phyloP scores from a whole-genome alignment of 2,329 filamentous ascomycete genomes.

The Epichloe hybrida region DNA sequence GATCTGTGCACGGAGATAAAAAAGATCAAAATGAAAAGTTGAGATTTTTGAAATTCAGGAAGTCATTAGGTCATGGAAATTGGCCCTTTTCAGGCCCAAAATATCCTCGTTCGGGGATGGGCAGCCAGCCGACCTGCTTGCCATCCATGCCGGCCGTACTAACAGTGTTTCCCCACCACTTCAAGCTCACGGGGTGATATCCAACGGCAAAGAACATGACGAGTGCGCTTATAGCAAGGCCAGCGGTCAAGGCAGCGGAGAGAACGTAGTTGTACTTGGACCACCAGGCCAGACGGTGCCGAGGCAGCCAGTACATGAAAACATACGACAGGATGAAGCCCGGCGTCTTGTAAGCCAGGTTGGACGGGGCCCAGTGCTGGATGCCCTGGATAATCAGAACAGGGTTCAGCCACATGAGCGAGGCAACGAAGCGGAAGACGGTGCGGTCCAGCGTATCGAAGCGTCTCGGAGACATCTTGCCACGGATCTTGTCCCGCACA shows the following conservation, averaged over 20 bases:
- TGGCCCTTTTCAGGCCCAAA: conserved; percentile 15
- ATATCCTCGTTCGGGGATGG: conserved; percentile 13
- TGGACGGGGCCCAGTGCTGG: conserved; percentile 29
- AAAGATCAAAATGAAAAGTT: not conserved
- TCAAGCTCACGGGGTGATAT: conserved; percentile 15
- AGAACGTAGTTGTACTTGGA: conserved; percentile 34
- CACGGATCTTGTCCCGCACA: conserved; percentile 17
- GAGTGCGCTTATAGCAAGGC: conserved; percentile 27
- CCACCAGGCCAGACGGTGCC: conserved; percentile 28
- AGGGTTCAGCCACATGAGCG: conserved; percentile 28
- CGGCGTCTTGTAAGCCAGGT: conserved; percentile 29
- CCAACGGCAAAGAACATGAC: conserved; percentile 30
- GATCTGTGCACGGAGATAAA: no score
- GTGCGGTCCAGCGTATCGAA: conserved; percentile 23
- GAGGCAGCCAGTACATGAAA: conserved; percentile 25
- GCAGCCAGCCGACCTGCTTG: conserved; percentile 8
- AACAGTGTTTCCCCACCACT: conserved; percentile 31
- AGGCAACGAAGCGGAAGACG: conserved; percentile 24
- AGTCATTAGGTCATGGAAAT: conserved; percentile 6
- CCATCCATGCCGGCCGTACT: conserved; percentile 11
- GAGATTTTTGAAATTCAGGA: no score
- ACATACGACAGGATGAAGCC: conserved; percentile 26
- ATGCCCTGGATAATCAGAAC: conserved; percentile 27
- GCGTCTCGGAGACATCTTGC: conserved; percentile 14
- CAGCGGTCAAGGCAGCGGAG: conserved; percentile 27